Percentiles rank a stretch among this genome's conserved stretches.
phyloP scores from a whole-genome alignment of 768 basidiomycete genomes.

The Saitozyma podzolica region DNA sequence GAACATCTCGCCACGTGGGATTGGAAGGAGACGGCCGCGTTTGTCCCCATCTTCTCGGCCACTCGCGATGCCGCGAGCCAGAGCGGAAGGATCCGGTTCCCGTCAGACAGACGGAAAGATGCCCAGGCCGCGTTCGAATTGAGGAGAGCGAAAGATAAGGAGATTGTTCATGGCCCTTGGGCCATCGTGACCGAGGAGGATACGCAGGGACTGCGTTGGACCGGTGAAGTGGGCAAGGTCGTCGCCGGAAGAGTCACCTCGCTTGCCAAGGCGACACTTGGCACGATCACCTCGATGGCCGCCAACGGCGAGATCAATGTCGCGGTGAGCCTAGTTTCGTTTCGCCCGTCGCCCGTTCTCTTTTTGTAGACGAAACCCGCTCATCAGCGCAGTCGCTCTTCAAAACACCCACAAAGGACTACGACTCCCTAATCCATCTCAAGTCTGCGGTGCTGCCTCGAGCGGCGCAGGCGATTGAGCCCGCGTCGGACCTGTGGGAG shows the following conservation, averaged over 20 bases:
- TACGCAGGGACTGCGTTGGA: conserved; percentile 73
- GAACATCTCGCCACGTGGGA: conserved; percentile 74
- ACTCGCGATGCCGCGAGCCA: conserved; percentile 14
- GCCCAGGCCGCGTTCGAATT: conserved; percentile 51
- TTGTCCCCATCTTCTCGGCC: conserved; percentile 68
- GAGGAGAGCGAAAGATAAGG: conserved; percentile 49
- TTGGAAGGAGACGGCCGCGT: conserved; percentile 63
- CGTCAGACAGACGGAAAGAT: conserved; percentile 32
- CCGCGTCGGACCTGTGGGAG: conserved; percentile 57
- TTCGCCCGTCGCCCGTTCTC: conserved; percentile 56
- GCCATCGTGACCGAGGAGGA: conserved; percentile 76
- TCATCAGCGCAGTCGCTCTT: conserved; percentile 67
- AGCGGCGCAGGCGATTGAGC: conserved; percentile 69
- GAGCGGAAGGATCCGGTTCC: conserved; percentile 46
- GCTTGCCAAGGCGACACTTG: conserved; percentile 74
- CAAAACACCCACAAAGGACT: conserved; percentile 76
- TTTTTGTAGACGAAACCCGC: conserved; percentile 54
- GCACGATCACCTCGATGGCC: conserved; percentile 59
- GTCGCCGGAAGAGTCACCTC: conserved; percentile 71
- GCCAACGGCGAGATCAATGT: conserved; percentile 62
- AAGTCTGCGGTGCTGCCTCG: conserved; percentile 66
- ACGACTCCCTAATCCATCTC: conserved; percentile 79
- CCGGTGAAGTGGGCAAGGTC: conserved; percentile 65
- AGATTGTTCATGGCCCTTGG: conserved; percentile 65
- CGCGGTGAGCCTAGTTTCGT: conserved; percentile 57